Evolutionary conservation across 1,284 basidiomycete genomes (phyloP), one percentile per base, ranked within the genome.

Genomic region (Tetrapyrgos nigripes): DNA sequence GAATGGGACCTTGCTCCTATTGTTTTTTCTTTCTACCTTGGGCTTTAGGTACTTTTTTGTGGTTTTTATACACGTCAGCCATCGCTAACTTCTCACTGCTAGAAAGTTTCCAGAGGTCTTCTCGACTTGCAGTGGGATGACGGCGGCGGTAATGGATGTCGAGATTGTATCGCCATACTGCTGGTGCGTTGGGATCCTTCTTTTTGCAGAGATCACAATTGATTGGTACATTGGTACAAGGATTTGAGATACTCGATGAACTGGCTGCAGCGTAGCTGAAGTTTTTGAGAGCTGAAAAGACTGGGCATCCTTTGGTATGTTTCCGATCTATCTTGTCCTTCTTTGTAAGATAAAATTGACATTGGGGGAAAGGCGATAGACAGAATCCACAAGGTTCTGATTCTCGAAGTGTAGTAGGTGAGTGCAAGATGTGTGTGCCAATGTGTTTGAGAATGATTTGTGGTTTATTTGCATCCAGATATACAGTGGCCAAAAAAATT

Each of bases 221-320:
- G 6, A 71, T 50, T 1, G 71, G 73, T 1, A 73, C 69, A 51
- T 75, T 76, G 1, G 70, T 66, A 28, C 67, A 71, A 17, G 72
- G 73, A 5, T 64, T 67, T 0, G 46, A 51, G 2, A 49, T 13
- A 0, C 45, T 62, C 0, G 66, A 74, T 33, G 59, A 62, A 1
- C 58, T 52, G 0, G 72, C 74, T 44, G 62, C 50, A 14, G 48
- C 44, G 50, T 72, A 70, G 6, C 53, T 53, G 57, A 63, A 69
- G 4, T 58, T 64, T 19, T 62, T 26, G 9, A 24, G 24, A 5
- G n/a, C 14, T 14, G 17, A 10, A 26, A 23, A 49, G 27, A 64
- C 62, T 4, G 60, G 55, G 57, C 69, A 69, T 10, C 62, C 57
- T 35, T 37, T 57, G 31, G 50, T 9, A 11, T 49, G 35, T 14